Evolutionary conservation across 208 protist species (phyloP).

Genomic region (Lotmaria passim): DNA sequence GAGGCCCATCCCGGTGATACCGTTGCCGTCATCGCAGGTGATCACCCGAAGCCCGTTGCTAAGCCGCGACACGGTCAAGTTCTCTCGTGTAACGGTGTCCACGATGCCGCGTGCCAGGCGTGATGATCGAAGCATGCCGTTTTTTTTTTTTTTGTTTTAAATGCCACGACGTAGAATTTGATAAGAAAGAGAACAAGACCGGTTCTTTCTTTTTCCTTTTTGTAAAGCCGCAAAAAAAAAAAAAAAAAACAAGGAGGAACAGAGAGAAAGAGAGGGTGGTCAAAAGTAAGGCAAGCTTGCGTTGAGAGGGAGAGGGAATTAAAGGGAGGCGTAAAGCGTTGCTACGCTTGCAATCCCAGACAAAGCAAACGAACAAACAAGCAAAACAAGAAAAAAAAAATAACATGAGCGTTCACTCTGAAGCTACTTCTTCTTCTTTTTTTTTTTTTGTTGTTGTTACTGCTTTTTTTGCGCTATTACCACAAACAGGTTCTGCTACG

Average conservation of each 20-base stretch:
- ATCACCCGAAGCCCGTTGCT: conserved; percentile 83
- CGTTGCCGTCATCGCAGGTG: conserved; percentile 82
- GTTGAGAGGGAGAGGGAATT: too few relatives aligned
- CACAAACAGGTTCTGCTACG: too few relatives aligned
- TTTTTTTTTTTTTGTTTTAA: conserved; percentile 1
- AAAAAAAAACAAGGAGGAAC: not conserved
- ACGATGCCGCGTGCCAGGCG: conserved; percentile 49
- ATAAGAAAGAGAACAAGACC: not conserved
- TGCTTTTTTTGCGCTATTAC: too few relatives aligned
- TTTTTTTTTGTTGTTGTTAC: too few relatives aligned
- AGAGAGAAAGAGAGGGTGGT: too few relatives aligned
- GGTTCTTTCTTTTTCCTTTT: not conserved
- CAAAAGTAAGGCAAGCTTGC: too few relatives aligned
- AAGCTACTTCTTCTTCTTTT: too few relatives aligned
- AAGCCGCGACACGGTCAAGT: conserved; percentile 76
- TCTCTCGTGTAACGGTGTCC: conserved; percentile 60
- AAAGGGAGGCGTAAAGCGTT: too few relatives aligned
- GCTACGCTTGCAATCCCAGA: too few relatives aligned
- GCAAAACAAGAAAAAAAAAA: too few relatives aligned
- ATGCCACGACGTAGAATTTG: not conserved
- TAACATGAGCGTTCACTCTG: too few relatives aligned
- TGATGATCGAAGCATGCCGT: conserved; percentile 56
- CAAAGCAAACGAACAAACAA: too few relatives aligned
- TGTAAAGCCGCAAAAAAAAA: not conserved
- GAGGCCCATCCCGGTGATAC: conserved; percentile 86